Percentiles rank a stretch among this genome's conserved stretches.
phyloP scores from a whole-genome alignment of 176 grass and related monocot genomes.

The Puccinellia tenuiflora region DNA sequence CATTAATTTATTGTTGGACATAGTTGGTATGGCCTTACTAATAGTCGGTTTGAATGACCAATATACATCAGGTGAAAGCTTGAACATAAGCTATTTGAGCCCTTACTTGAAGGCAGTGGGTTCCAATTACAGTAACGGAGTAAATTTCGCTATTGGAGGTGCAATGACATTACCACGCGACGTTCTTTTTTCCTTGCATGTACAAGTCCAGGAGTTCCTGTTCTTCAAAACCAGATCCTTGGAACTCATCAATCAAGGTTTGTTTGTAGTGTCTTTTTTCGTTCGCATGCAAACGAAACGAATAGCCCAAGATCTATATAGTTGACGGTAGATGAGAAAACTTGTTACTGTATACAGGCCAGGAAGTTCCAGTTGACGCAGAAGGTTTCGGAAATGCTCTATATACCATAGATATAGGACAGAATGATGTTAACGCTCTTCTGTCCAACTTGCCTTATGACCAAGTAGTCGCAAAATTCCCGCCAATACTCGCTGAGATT shows the following conservation, averaged over 20 bases:
- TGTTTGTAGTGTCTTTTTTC: neutral
- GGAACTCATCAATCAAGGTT: constrained; percentile 56
- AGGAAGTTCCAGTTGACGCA: constrained; percentile 31
- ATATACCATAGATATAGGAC: constrained; percentile 82
- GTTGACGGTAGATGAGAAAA: neutral
- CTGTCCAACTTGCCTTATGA: constrained; percentile 34
- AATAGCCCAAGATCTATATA: neutral
- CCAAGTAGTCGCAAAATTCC: constrained; percentile 50
- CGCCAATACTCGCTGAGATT: constrained; percentile 53
- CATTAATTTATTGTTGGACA: neutral
- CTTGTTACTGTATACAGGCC: constrained; percentile 31
- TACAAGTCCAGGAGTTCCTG: constrained; percentile 71
- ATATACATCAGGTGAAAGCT: constrained; percentile 61
- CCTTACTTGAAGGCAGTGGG: constrained; percentile 73
- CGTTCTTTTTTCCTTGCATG: constrained; percentile 45
- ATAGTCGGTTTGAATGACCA: neutral
- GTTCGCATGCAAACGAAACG: neutral
- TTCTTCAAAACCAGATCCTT: constrained; percentile 74
- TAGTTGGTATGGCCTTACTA: constrained; percentile 11
- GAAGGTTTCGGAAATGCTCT: constrained; percentile 59
- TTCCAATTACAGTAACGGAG: constrained; percentile 71
- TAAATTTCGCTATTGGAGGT: constrained; percentile 74
- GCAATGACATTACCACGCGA: constrained; percentile 45
- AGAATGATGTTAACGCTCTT: constrained; percentile 69
- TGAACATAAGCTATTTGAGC: constrained; percentile 72